Evolutionary conservation across 129 eudicot species (phyloP), one percentile per base, ranked within the genome.

Genomic region (Pulicaria dysenterica): DNA sequence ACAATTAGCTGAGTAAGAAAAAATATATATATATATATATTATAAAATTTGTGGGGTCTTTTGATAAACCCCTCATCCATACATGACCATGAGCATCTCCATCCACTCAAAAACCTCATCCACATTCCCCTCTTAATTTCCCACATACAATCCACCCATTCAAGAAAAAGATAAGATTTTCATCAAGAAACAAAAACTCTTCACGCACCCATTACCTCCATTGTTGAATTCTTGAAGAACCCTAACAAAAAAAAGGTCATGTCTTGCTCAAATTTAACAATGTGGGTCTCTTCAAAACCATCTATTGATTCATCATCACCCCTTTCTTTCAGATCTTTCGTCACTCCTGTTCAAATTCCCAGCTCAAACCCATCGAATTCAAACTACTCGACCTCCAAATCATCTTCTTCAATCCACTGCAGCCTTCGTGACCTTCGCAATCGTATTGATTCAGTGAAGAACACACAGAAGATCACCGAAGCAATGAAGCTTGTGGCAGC

Each of bases 401-500:
- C 79, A 2, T 24, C 80, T n/a, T 12, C 77, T 5, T 53, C 80
- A 31, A 79, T 84, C 69, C 82, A 65, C 11, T 81, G 89, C 74
- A 72, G 68, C 43, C 81, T 87, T 8, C 81, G 85, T 2, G 84
- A 84, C 31, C 80, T 87, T 13, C 79, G 86, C 1, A 71, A 68
- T 6, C 84, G 92, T 38, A 84, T 87, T 6, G 77, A 58, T 17
- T 31, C 92, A 2, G 92, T 87, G n/a, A 82, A 77, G 56, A 87
- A 82, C 81, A 87, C 92, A 55, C 84, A 87, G 58, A 87, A 87
- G 50, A 84, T 87, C 67, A 82, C 92, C 1, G 89, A 87, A 41
- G 92, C 92, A 10, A 87, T 87, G 92, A 87, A 87, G 82, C 89
- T 87, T 14, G 89, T 84, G 31, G 89, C 89, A 1, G 92, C 92